These are phyloP conservation scores for Barnettozyma vustinii DNA, from an alignment of 805 yeast genomes.

Conservation along the genomic window DNA sequence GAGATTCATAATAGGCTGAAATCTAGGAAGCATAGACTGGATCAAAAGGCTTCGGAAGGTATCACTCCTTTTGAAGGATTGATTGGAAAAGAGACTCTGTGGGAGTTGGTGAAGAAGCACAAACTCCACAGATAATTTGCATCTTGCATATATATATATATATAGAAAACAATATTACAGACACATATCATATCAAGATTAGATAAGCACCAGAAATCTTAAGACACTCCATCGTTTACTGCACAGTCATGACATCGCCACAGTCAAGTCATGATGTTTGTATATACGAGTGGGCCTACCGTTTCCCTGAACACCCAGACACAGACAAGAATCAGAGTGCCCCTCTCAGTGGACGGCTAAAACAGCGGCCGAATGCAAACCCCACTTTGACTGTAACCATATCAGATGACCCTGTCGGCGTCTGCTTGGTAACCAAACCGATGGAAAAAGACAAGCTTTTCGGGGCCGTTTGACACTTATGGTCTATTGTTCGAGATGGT, in stretches of 20 bases:
- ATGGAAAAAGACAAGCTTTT: not conserved
- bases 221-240: too few relatives aligned
- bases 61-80: conserved; percentile 16
- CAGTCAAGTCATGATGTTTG: too few relatives aligned
- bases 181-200: too few relatives aligned
- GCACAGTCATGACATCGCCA: too few relatives aligned
- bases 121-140: conserved; percentile 5
- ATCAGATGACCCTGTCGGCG: not conserved
- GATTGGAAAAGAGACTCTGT: conserved; percentile 10
- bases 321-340: not conserved
- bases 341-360: not conserved
- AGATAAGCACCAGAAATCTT: too few relatives aligned
- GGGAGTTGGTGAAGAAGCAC: conserved; percentile 12
- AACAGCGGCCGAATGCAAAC: not conserved
- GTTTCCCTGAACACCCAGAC: not conserved
- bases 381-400: not conserved
- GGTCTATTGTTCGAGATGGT: too few relatives aligned
- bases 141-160: not conserved
- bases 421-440: not conserved
- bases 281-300: too few relatives aligned
- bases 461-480: not conserved
- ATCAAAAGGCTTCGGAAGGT: not conserved
- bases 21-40: not conserved
- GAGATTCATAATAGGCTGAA: conserved; percentile 18
- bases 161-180: too few relatives aligned